Base-by-base conservation (phyloP, 2,329 filamentous ascomycete species). In the Cercospora sp. region DNA sequence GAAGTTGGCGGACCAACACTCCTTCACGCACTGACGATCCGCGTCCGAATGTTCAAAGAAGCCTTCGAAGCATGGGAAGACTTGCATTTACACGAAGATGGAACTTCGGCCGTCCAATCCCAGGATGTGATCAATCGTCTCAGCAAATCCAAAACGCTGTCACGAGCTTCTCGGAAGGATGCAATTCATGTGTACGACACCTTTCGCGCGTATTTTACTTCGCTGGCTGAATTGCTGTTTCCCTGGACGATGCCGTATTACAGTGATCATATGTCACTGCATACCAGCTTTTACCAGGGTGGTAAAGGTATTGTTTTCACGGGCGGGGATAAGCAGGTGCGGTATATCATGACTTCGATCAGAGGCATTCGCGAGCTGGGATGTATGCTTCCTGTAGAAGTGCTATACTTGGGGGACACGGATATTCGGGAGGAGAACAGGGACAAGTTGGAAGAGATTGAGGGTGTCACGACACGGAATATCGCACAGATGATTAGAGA, bases 291-390 rank as follows among this genome's bases (percentile, higher is more conserved):
- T 5, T 79, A 81, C 70, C 76, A 78, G 53, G 81, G 79, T 5
- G 81, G 81, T 0, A 75, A 78, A 5, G 82, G 82, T 7, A 80
- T 83, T 58, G 82, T 83, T 1, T 79, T 83, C 18, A 81, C 82
- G 0, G 82, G 80, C 12, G 82, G 82, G 2, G 80, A 83, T 65
- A 75, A 78, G 13, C 82, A 84, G 68, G 80, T 81, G 2, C 75
- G 76, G 1, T 83, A 79, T 69, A 75, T 84, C 5, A 69, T 83
- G 12, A 82, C 82, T 3, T 81, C 80, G 1, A 83, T 84, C 64
- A 74, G 75, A 12, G 74, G 77, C 7, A 74, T 81, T 61, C 75
- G 79, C 10, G 67, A 76, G 53, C 74, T 81, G 30, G 79, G 80
- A 12, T 81, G 79, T 63, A 66, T 77, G 18, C 74, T 81, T 5